Percentiles rank a stretch among this genome's conserved stretches.
phyloP scores from a whole-genome alignment of 352 stramenopile species.

The Phytophthora foliorum region DNA sequence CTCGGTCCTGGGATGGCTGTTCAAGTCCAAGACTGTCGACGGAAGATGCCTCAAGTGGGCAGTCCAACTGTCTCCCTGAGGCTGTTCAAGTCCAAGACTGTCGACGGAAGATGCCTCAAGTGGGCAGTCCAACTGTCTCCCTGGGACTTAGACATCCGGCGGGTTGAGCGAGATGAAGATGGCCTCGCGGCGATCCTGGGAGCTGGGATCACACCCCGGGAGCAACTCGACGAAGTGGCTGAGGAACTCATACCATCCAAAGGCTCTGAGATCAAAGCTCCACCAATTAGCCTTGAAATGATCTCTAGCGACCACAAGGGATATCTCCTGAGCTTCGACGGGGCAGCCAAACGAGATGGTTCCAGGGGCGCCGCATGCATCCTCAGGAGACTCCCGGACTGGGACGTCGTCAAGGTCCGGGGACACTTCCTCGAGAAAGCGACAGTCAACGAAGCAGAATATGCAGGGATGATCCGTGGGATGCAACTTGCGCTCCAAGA shows the following conservation, averaged over 20 bases:
- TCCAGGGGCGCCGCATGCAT: constrained; percentile 7
- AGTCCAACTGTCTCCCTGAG: constrained; percentile 8
- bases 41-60: constrained; percentile 9
- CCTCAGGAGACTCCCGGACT: constrained; percentile 1
- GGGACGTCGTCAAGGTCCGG: background rate
- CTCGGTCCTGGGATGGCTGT: constrained; percentile 11
- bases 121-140: constrained; percentile 9
- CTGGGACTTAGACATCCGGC: constrained; percentile 14
- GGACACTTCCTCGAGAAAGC: constrained; percentile 4
- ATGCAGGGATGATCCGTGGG: constrained; percentile 1
- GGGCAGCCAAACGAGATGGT: constrained; percentile 1
- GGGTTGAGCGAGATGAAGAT: constrained; percentile 1
- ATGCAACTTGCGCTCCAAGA: background rate
- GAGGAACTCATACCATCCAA: background rate
- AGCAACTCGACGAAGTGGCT: background rate
- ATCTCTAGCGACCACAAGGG: background rate
- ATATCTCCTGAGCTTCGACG: constrained; percentile 5
- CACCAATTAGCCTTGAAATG: constrained; percentile 6
- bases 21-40: no score
- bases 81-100: no score
- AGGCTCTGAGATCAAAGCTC: constrained; percentile 2
- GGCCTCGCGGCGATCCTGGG: no score
- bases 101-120: constrained; percentile 4
- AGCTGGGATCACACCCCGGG: constrained; percentile 4
- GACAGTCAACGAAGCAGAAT: constrained; percentile 9